Evolutionary conservation across 2,329 filamentous ascomycete species (phyloP), one percentile per base, ranked within the genome.

Genomic region (Diaporthe amygdali): DNA sequence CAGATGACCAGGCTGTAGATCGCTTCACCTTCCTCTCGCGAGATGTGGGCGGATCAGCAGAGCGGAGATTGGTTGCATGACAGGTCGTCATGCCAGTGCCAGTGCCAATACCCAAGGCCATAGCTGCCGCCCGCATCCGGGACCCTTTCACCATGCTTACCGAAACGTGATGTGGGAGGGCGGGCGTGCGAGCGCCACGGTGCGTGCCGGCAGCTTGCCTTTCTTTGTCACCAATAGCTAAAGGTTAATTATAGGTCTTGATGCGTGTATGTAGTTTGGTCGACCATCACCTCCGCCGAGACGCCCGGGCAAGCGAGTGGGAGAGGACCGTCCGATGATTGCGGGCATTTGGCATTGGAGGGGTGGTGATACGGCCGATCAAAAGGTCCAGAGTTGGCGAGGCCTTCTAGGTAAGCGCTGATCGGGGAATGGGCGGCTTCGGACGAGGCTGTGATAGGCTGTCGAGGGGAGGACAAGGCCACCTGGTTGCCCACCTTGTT

Each of bases 391-490:
- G 44, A 66, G 32, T 69, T 66, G 70, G 67, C 70, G 67, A 72
- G 70, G 61, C 67, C 56, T 49, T 59, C 44, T 52, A 25, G 56
- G 34, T 72, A 66, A 61, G 70, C 70, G 70, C 70, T 70, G 70
- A 66, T 70, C 67, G 44, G 22, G 25, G 56, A 10, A 49, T 69
- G 41, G 67, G 70, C 51, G 44, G 67, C 67, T 70, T 72, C 56
- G 66, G 70, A 59, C 51, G 34, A 70, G 67, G 56, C 70, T 66
- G 51, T 71, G 70, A 69, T 69, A 71, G 66, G 70, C 47, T 55
- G 34, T 30, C 37, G 10, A 37, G 8, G 15, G 66, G 66, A 39
- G n/a, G 30, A 41, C 66, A 41, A 47, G 66, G 51, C 39, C 51
- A 41, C 37, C 66, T 46, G 66, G 54, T 56, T 47, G 66, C 66